A percentile compares a stretch with the other conserved stretches of the same genome.
phyloP scores from a whole-genome alignment of 2,329 filamentous ascomycete genomes.

The Bimuria novae-zelandiae region DNA sequence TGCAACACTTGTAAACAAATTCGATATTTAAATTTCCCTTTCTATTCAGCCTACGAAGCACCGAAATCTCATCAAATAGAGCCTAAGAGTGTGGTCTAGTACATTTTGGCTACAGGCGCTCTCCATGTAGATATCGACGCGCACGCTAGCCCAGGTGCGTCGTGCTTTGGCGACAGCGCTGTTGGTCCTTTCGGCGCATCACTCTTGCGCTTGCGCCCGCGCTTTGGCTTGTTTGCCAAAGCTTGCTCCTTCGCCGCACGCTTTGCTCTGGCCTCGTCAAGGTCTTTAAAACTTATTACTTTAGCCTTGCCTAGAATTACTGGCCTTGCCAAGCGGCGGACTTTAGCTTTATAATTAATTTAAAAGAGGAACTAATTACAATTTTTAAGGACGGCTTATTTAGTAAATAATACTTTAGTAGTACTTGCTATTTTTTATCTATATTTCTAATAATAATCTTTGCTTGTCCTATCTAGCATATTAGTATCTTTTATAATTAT shows the following conservation, averaged over 20 bases:
- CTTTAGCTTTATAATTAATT: too few species aligned
- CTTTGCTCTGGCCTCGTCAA: not conserved
- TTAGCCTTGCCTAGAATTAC: too few species aligned
- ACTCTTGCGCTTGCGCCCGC: not conserved
- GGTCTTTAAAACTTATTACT: not conserved
- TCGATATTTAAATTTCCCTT: not conserved
- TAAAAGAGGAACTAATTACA: too few species aligned
- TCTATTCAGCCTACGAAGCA: not conserved
- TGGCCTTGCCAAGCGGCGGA: too few species aligned
- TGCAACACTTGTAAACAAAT: not conserved
- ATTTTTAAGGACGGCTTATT: not conserved
- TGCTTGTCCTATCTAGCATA: not conserved
- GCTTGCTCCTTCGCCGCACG: too few species aligned
- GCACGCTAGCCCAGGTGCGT: not conserved
- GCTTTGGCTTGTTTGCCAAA: too few species aligned
- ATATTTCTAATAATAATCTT: not conserved
- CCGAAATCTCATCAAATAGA: not conserved
- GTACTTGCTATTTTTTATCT: not conserved
- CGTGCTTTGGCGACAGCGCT: too few species aligned
- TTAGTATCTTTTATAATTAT: not conserved
- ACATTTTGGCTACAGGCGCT: not conserved
- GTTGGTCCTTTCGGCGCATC: not conserved
- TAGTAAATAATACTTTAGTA: not conserved
- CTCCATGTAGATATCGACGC: not conserved
- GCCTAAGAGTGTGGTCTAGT: not conserved